Percentiles rank a stretch among this genome's conserved stretches.
Conservation (phyloP, 805 yeast genomes). For the Wickerhamomyces bisporus region DNA sequence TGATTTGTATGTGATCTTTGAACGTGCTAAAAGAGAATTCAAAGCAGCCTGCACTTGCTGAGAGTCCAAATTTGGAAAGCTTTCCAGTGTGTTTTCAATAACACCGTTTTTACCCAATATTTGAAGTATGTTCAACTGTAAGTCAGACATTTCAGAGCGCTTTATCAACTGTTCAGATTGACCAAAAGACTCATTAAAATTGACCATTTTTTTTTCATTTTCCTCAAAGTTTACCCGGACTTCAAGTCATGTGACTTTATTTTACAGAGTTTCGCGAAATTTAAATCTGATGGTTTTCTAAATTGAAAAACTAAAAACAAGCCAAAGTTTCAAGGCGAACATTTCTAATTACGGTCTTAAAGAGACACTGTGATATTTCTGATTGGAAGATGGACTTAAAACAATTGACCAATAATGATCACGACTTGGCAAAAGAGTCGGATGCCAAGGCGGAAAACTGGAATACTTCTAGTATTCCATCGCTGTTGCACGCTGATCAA, state of each 20-base stretch:
- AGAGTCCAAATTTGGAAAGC: constrained; percentile 62
- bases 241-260: not conserved
- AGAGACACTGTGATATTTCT: too few relatives aligned
- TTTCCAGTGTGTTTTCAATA: constrained; percentile 62
- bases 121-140: constrained; percentile 59
- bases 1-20: constrained; percentile 69
- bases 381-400: too few relatives aligned
- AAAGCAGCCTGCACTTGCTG: constrained; percentile 75
- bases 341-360: too few relatives aligned
- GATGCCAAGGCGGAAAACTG: too few relatives aligned
- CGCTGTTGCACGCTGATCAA: too few relatives aligned
- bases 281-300: not conserved
- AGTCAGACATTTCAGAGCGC: constrained; percentile 52
- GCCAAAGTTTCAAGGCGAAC: too few relatives aligned
- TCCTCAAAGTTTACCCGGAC: not conserved
- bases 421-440: too few relatives aligned
- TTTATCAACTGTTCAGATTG: too few relatives aligned
- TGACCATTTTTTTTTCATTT: not conserved
- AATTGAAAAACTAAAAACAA: not conserved
- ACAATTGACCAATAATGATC: too few relatives aligned
- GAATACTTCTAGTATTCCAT: too few relatives aligned
- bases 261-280: not conserved
- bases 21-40: constrained; percentile 78
- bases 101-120: constrained; percentile 56
- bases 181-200: too few relatives aligned